These are phyloP conservation scores for Kickxella alabastrina DNA, from an alignment of 192 early-diverging fungal species.

Conservation along the genomic window DNA sequence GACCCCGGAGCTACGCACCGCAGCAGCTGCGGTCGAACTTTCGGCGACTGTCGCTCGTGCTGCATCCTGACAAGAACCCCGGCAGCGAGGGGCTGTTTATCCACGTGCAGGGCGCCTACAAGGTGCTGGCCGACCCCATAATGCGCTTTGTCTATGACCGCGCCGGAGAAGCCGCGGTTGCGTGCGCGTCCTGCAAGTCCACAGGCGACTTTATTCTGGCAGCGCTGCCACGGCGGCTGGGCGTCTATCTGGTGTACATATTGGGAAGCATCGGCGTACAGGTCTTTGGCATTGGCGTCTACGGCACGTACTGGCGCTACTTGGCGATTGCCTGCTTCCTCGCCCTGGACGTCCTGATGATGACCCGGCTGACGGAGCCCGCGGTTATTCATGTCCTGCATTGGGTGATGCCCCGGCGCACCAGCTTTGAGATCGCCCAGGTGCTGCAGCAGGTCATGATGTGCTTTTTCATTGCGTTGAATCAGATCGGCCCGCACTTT, in stretches of 20 bases:
- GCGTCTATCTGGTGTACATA: slow-evolving; percentile 22
- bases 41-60: slow-evolving; percentile 54
- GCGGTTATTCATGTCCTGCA: slow-evolving; percentile 17
- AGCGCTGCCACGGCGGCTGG: slow-evolving; percentile 35
- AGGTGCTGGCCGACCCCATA: slow-evolving; percentile 64
- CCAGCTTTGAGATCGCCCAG: slow-evolving; percentile 41
- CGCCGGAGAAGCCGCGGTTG: slow-evolving; percentile 58
- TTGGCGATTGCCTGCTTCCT: slow-evolving; percentile 37
- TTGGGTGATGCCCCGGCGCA: slow-evolving; percentile 37
- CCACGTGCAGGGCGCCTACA: slow-evolving; percentile 72
- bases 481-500: slow-evolving; percentile 50
- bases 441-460: slow-evolving; percentile 40
- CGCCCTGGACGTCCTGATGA: slow-evolving; percentile 39
- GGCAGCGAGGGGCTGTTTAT: slow-evolving; percentile 69
- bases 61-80: slow-evolving; percentile 66
- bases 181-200: slow-evolving; percentile 54
- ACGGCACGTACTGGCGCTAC: slow-evolving; percentile 48
- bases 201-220: slow-evolving; percentile 86
- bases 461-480: slow-evolving; percentile 45
- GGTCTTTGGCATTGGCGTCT: slow-evolving; percentile 35
- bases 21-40: slow-evolving; percentile 44
- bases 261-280: slow-evolving; percentile 41
- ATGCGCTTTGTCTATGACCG: slow-evolving; percentile 68
- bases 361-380: slow-evolving; percentile 28
- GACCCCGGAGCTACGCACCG: slow-evolving; percentile 14